Base-by-base conservation (phyloP, 1,284 basidiomycete species). In the Sporisorium reilianum region DNA sequence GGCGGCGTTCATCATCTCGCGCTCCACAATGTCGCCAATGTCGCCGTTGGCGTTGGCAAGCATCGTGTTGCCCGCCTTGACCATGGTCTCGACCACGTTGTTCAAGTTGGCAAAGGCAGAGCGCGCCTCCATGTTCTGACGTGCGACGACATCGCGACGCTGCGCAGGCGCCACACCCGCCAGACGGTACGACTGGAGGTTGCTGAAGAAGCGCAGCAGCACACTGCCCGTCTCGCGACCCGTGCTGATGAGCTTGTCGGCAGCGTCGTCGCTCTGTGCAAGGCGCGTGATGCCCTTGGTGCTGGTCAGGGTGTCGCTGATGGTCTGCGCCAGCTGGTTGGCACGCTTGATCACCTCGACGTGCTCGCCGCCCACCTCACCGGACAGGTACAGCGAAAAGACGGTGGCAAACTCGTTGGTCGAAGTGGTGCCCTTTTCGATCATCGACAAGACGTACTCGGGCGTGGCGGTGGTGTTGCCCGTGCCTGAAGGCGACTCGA, bases 321-420 rank as follows among this genome's bases (percentile, higher is more conserved):
- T 87, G 10, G 93, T 91, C 86, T 99, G 97, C 0, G 96, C 95
- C 61, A 98, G 90, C 83, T 97, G 94, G 86, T 98, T 99, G 67
- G 96, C 94, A 48, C 91, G 90, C 87, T 97, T 97, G 89, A 99
- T 99, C 58, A 99, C 97, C 58, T 97, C 94, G 68, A 99, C 97
- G 81, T 99, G 91, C 68, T 97, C 93, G 40, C 94, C 94, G 45
- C 96, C 96, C 38, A 88, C 87, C 81, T 97, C 94, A 41, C 92
- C 93, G 60, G 91, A 90, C 22, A 99, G 89, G 86, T 94, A 94
- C 16, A 97, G 89, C 85, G 94, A 94, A 88, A 95, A 99, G 54
- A 95, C 89, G 23, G 93, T 93, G 12, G 95, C 95, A 84, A 99
- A 99, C 84, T 99, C 96, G 67, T 91, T 98, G 18, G 94, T 93